Conservation (phyloP, 352 stramenopile species). For the Nothophytophthora sp. region DNA sequence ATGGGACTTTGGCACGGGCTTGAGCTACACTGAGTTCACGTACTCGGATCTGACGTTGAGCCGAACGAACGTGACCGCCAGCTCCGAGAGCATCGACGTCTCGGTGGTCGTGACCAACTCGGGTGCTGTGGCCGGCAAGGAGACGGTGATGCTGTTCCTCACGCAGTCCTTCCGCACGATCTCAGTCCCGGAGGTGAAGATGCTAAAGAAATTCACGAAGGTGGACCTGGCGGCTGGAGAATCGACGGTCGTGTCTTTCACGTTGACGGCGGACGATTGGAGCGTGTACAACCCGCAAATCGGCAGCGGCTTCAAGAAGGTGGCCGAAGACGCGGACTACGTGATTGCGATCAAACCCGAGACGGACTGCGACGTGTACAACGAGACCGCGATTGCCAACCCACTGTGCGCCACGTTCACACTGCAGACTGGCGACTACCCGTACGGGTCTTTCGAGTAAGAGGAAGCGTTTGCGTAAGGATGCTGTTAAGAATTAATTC, state of each 20-base stretch:
- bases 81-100: conserved; percentile 37
- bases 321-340: conserved; percentile 67
- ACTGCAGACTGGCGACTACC: conserved; percentile 25
- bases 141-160: conserved; percentile 79
- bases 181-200: conserved; percentile 74
- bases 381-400: conserved; percentile 25
- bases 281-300: conserved; percentile 63
- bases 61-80: conserved; percentile 24
- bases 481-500: too few relatives aligned
- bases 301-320: conserved; percentile 43
- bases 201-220: conserved; percentile 81
- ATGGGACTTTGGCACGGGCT: conserved; percentile 60
- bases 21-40: conserved; percentile 69
- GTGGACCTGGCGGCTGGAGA: conserved; percentile 48
- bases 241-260: conserved; percentile 36
- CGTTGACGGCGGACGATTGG: conserved; percentile 49
- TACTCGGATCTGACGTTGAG: conserved; percentile 50
- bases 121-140: conserved; percentile 50
- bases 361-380: conserved; percentile 75
- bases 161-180: conserved; percentile 57
- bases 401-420: conserved; percentile 29
- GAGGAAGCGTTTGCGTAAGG: background rate
- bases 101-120: conserved; percentile 72
- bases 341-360: conserved; percentile 65
- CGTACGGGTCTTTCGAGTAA: conserved; percentile 32